phyloP scores from a whole-genome alignment of 306 rosid genomes.

The Dryas drummondii region DNA sequence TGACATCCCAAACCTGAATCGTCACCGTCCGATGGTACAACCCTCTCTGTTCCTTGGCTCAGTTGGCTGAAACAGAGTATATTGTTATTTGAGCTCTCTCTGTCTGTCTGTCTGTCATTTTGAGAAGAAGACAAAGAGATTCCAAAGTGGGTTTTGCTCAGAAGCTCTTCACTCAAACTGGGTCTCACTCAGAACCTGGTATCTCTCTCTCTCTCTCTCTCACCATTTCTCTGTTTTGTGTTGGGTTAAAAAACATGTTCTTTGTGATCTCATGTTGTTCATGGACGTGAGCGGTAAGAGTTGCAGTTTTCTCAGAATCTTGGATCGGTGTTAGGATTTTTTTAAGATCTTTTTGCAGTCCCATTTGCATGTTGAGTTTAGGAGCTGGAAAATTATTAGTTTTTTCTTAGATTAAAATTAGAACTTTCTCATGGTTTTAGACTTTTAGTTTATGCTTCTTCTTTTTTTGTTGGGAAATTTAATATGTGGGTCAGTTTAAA shows the following conservation, averaged over 20 bases:
- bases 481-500: conserved; percentile 1
- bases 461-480: not conserved
- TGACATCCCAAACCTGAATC: conserved; percentile 23
- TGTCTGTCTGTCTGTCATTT: conserved; percentile 12
- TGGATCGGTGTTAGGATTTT: not conserved
- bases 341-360: not conserved
- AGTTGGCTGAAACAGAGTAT: not conserved
- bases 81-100: not conserved
- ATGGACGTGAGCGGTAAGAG: not conserved
- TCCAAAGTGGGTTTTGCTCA: conserved; percentile 20
- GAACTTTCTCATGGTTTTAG: not conserved
- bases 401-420: not conserved
- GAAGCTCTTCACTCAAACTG: conserved; percentile 15
- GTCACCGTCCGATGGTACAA: conserved; percentile 8
- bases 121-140: conserved; percentile 15
- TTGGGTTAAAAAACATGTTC: not conserved
- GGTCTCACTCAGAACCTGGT: conserved; percentile 29
- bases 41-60: conserved; percentile 5
- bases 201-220: not conserved
- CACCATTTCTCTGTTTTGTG: not conserved
- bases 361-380: conserved; percentile 25
- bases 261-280: conserved; percentile 1
- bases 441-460: not conserved
- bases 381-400: not conserved
- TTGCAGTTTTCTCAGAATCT: not conserved